phyloP scores from a whole-genome alignment of 108 stramenopile species.

The Pelagomonas calceolata region DNA sequence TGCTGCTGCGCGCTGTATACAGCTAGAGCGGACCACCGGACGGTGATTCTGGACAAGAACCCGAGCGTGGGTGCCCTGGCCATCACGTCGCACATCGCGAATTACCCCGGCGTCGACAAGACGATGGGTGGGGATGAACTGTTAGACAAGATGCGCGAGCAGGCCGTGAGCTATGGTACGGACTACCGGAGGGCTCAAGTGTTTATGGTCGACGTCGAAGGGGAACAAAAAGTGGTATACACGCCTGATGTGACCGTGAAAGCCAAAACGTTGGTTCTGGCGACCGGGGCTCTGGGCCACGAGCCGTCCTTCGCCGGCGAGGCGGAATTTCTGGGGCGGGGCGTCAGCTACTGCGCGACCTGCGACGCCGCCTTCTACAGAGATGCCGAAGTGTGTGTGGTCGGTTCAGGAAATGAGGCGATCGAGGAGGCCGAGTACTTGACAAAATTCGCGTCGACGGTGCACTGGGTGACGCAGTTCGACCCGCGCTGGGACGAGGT shows the following conservation, averaged over 20 bases:
- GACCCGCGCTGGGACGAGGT: not conserved
- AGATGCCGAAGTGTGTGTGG: conserved; percentile 45
- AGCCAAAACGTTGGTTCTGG: conserved; percentile 20
- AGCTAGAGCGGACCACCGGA: conserved; percentile 20
- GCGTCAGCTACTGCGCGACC: conserved; percentile 42
- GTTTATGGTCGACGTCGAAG: conserved; percentile 18
- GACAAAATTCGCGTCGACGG: conserved; percentile 46
- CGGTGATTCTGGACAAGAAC: conserved; percentile 22
- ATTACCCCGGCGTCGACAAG: conserved; percentile 32
- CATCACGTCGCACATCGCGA: conserved; percentile 28
- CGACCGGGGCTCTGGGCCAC: conserved; percentile 28
- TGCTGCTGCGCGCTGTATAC: conserved; percentile 31
- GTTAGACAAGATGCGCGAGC: conserved; percentile 15
- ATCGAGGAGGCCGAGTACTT: conserved; percentile 58
- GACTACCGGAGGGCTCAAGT: conserved; percentile 15
- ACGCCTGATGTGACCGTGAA: conserved; percentile 18
- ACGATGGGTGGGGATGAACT: conserved; percentile 9
- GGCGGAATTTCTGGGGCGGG: conserved; percentile 19
- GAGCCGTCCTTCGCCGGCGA: conserved; percentile 22
- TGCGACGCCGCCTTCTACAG: conserved; percentile 43
- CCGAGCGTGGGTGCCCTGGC: conserved; percentile 17
- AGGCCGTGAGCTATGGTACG: conserved; percentile 17
- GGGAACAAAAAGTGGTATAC: conserved; percentile 11
- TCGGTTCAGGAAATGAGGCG: conserved; percentile 44
- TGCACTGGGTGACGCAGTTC: conserved; percentile 46